Evolutionary conservation across 495 filamentous ascomycete genomes (phyloP).

Genomic region (Hypomontagnella monticulosa): DNA sequence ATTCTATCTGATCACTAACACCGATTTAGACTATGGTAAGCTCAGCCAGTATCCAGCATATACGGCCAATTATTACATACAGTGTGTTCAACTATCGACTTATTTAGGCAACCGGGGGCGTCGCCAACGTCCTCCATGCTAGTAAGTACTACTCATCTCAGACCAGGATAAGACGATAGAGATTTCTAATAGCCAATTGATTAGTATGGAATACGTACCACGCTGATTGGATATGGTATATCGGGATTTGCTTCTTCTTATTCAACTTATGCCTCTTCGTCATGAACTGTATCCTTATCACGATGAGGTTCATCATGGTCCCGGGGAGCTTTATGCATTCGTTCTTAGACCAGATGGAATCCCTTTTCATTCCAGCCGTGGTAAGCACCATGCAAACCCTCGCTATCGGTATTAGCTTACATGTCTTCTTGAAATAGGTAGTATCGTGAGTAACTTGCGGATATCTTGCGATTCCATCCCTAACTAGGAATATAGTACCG

Average conservation of each 20-base stretch:
- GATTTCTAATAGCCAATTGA: not conserved
- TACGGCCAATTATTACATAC: not conserved
- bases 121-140: constrained; percentile 79
- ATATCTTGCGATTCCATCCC: too few relatives aligned
- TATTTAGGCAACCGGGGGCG: constrained; percentile 75
- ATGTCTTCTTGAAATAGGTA: constrained; percentile 45
- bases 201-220: constrained; percentile 69
- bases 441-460: constrained; percentile 50
- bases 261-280: constrained; percentile 79
- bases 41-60: constrained; percentile 3
- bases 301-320: constrained; percentile 73
- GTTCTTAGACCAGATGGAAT: constrained; percentile 81
- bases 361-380: constrained; percentile 78
- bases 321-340: constrained; percentile 77
- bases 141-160: constrained; percentile 55
- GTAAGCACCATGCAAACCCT: constrained; percentile 55
- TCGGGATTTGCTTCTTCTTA: constrained; percentile 79
- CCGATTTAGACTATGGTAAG: constrained; percentile 37
- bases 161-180: not conserved
- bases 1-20: constrained; percentile 9
- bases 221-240: constrained; percentile 72
- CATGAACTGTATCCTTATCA: constrained; percentile 72
- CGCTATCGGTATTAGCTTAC: not conserved
- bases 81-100: constrained; percentile 1
- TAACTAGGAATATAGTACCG: constrained; percentile 57